Conservation (phyloP, 805 yeast genomes). For the Teunomyces aglyptinius region DNA sequence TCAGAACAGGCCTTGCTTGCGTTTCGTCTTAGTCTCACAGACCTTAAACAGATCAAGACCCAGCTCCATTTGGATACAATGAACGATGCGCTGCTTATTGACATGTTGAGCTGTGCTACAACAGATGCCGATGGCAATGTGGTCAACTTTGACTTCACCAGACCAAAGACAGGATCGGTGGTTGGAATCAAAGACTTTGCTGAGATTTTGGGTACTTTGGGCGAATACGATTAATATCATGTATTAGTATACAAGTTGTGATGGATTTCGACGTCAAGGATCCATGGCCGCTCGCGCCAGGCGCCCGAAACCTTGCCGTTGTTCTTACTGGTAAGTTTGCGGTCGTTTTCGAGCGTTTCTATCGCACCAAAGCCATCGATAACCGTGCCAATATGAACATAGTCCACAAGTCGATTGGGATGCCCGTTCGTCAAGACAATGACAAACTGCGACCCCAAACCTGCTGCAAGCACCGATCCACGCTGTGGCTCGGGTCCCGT, state of each 20-base stretch:
- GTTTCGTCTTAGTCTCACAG: conserved; percentile 25
- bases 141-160: conserved; percentile 28
- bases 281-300: conserved; percentile 17
- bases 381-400: conserved; percentile 15
- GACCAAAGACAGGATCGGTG: conserved; percentile 23
- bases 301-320: conserved; percentile 17
- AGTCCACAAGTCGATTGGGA: conserved; percentile 8
- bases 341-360: conserved; percentile 12
- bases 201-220: conserved; percentile 38
- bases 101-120: conserved; percentile 39
- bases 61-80: conserved; percentile 30
- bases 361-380: conserved; percentile 18
- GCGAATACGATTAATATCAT: conserved; percentile 31
- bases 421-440: conserved; percentile 13
- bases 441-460: conserved; percentile 22
- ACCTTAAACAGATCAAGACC: conserved; percentile 28
- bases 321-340: conserved; percentile 10
- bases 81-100: conserved; percentile 35
- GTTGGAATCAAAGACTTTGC: conserved; percentile 41
- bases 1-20: conserved; percentile 4
- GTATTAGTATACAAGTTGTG: conserved; percentile 11
- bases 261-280: conserved; percentile 12
- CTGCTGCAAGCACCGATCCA: conserved; percentile 15
- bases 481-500: conserved; percentile 4
- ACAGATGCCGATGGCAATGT: conserved; percentile 27